Evolutionary conservation across 148 eudicot species (phyloP), one percentile per base, ranked within the genome.

Genomic region (Cornus florida): DNA sequence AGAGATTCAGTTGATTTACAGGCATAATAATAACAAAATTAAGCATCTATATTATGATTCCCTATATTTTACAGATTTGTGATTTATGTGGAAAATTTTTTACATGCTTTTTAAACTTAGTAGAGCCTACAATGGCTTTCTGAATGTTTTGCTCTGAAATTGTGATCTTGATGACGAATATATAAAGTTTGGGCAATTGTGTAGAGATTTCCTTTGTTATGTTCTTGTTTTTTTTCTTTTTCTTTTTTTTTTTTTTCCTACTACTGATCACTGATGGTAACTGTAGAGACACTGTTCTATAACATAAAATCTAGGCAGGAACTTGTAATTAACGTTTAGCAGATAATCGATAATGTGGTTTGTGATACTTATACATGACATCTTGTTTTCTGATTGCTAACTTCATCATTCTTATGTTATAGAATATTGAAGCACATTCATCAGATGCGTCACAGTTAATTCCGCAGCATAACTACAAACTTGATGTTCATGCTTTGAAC

Each of bases 401-500:
- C 83, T 39, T 24, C 19, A 38, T 39, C 69, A 46, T n/a, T 75
- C 67, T 70, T 77, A 66, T 79, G 71, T 75, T 84, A 76, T 73
- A 93, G 99, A 89, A 93, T 78, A 84, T 89, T 71, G 93, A 96
- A 85, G 90, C 86, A 33, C 92, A 81, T 8, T 59, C 92, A 60
- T 88, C 92, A 60, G 98, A 93, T 81, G 94, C 91, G 24, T 83
- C 98, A n/a, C 90, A 88, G 81, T 69, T 93, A 82, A 93, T 96
- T 81, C 95, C 99, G 20, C 99, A 96, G 79, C 99, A 96, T 84
- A 93, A 93, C 76, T 96, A 96, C 97, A 96, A 93, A 90, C 99
- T 96, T 81, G 99, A 96, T 86, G 99, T 83, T 81, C 98, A 93
- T 84, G 87, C 99, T 67, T 75, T 96, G 74, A 92, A 96, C 84